phyloP scores from a whole-genome alignment of 805 yeast genomes.

The Trichomonascus vanleenenianus region DNA sequence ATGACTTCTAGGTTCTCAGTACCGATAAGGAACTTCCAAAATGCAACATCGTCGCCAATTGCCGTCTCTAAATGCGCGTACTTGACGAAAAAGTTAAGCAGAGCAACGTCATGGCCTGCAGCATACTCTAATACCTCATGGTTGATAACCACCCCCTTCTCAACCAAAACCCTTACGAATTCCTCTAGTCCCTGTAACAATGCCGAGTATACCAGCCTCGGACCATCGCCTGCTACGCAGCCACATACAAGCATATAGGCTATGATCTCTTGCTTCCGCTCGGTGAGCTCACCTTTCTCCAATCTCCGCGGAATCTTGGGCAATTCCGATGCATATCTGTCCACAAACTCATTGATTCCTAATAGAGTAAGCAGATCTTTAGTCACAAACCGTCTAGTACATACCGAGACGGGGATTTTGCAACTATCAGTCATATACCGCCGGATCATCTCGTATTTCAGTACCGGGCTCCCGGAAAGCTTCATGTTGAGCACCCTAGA shows the following conservation, averaged over 20 bases:
- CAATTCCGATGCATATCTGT: slow-evolving; percentile 48
- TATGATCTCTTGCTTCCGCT: slow-evolving; percentile 19
- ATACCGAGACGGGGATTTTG: slow-evolving; percentile 10
- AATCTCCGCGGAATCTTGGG: slow-evolving; percentile 29
- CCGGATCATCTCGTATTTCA: slow-evolving; percentile 18
- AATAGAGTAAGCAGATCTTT: slow-evolving; percentile 30
- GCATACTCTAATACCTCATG: slow-evolving; percentile 4
- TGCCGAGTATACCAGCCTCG: slow-evolving; percentile 8
- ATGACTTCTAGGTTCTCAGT: not conserved
- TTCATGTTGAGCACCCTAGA: slow-evolving; percentile 26
- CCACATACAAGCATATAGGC: slow-evolving; percentile 13
- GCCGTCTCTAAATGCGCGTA: not conserved
- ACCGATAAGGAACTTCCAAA: slow-evolving; percentile 6
- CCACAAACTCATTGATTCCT: slow-evolving; percentile 68
- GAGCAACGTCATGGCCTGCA: slow-evolving; percentile 15
- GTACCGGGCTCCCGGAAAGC: slow-evolving; percentile 23
- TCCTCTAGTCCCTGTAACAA: not conserved
- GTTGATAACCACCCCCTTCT: slow-evolving; percentile 3
- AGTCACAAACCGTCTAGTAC: slow-evolving; percentile 21
- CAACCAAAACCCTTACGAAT: slow-evolving; percentile 3
- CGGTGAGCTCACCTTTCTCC: slow-evolving; percentile 41
- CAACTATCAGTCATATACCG: slow-evolving; percentile 15
- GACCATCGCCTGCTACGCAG: slow-evolving; percentile 12
- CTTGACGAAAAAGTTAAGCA: slow-evolving; percentile 4
- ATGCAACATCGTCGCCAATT: not conserved